Percentiles rank a stretch among this genome's conserved stretches.
Conservation (phyloP, 768 basidiomycete genomes). For the Hemileccinum impolitum region DNA sequence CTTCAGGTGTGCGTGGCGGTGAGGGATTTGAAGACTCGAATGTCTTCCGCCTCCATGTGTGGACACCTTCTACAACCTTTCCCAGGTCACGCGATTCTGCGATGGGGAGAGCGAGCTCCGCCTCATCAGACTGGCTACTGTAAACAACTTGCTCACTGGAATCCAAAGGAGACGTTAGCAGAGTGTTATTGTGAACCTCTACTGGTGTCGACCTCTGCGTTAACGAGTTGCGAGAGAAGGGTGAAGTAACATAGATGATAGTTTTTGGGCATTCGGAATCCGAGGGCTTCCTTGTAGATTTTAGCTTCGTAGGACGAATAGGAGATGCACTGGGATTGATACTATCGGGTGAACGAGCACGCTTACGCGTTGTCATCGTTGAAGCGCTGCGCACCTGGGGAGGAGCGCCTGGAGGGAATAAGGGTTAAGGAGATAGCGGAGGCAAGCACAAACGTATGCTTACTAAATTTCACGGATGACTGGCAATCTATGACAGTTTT, state of each 20-base stretch:
- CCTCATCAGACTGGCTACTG: conserved; percentile 67
- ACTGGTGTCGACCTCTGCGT: conserved; percentile 9
- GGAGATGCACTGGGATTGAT: not conserved
- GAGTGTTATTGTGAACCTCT: conserved; percentile 1
- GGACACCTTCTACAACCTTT: conserved; percentile 36
- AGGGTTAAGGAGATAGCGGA: not conserved
- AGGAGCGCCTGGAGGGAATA: conserved; percentile 12
- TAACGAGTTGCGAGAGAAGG: conserved; percentile 36
- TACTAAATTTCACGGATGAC: conserved; percentile 15
- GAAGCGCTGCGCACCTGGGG: conserved; percentile 9
- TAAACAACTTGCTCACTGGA: conserved; percentile 42
- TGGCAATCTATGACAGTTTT: not conserved
- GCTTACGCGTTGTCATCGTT: conserved; percentile 21
- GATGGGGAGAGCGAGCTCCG: conserved; percentile 43
- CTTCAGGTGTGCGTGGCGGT: not conserved
- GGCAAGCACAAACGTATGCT: not conserved
- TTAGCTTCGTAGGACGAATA: conserved; percentile 12
- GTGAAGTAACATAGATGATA: conserved; percentile 10
- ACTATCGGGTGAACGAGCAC: conserved; percentile 24
- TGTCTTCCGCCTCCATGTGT: conserved; percentile 41
- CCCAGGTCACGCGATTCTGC: conserved; percentile 25
- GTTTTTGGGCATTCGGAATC: conserved; percentile 4
- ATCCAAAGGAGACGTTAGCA: conserved; percentile 16
- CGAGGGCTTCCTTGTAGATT: conserved; percentile 16
- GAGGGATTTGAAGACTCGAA: conserved; percentile 15